These are phyloP conservation scores for Geotrichum macrosporum DNA, from an alignment of 1,139 yeast genomes.

Conservation along the genomic window DNA sequence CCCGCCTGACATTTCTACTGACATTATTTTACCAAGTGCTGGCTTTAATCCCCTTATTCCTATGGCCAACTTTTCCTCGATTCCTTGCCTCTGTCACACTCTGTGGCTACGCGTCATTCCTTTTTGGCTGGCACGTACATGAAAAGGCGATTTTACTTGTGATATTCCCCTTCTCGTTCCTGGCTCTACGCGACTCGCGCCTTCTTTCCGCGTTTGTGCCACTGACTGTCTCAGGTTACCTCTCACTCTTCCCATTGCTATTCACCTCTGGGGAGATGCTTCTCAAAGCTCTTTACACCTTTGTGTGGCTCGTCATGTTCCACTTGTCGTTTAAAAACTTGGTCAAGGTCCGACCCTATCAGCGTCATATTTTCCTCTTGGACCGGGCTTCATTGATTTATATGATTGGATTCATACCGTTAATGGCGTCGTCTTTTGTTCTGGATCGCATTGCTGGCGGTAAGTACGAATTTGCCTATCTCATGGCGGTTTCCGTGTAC, in stretches of 20 bases:
- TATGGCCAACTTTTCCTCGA: slow-evolving; percentile 70
- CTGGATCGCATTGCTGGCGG: slow-evolving; percentile 49
- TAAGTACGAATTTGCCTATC: slow-evolving; percentile 58
- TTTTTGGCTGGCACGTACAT: slow-evolving; percentile 99
- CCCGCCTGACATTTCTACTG: slow-evolving; percentile 67
- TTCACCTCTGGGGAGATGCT: slow-evolving; percentile 78
- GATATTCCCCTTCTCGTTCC: slow-evolving; percentile 82
- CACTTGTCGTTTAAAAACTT: slow-evolving; percentile 67
- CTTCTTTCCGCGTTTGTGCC: slow-evolving; percentile 54
- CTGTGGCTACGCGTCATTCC: slow-evolving; percentile 85
- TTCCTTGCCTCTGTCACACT: slow-evolving; percentile 80
- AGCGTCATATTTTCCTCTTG: slow-evolving; percentile 53
- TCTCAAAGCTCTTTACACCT: slow-evolving; percentile 71
- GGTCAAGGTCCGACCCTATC: slow-evolving; percentile 52
- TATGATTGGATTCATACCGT: slow-evolving; percentile 61
- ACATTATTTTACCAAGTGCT: slow-evolving; percentile 75
- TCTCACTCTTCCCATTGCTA: slow-evolving; percentile 81
- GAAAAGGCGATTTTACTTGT: slow-evolving; percentile 90
- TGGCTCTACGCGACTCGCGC: slow-evolving; percentile 68
- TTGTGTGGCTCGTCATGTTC: slow-evolving; percentile 80
- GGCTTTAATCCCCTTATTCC: slow-evolving; percentile 69
- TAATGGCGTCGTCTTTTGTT: slow-evolving; percentile 52
- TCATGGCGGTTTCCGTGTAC: slow-evolving; percentile 80
- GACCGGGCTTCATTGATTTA: slow-evolving; percentile 70
- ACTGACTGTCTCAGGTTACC: slow-evolving; percentile 75